These are phyloP conservation scores for Bothriochloa decipiens DNA, from an alignment of 176 grass and related monocot genomes.

Conservation along the genomic window DNA sequence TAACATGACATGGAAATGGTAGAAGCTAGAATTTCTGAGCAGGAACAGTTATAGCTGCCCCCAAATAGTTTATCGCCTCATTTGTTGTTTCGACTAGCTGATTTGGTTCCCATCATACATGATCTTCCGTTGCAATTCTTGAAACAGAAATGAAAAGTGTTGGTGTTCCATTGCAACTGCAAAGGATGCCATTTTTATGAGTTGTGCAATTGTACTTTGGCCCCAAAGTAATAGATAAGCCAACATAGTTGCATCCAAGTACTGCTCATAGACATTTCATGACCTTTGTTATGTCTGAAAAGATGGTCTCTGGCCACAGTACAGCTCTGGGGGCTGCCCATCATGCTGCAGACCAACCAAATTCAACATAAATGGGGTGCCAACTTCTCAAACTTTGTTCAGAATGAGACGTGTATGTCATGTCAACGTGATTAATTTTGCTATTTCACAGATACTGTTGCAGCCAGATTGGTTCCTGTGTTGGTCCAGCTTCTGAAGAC, in stretches of 20 bases:
- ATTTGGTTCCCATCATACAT: background rate
- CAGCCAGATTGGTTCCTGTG: too few species aligned
- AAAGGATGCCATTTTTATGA: background rate
- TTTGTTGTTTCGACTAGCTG: background rate
- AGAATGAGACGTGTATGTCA: background rate
- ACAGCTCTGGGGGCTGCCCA: constrained; percentile 75
- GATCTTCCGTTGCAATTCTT: background rate
- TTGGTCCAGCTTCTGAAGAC: too few species aligned
- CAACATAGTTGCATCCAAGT: background rate
- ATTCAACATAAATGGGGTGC: constrained; percentile 76
- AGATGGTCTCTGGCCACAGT: constrained; percentile 74
- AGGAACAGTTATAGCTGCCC: background rate
- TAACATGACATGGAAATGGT: too few species aligned
- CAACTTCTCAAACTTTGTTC: background rate
- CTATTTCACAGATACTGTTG: too few species aligned
- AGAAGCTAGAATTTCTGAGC: background rate
- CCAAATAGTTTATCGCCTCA: background rate
- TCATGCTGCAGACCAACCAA: constrained; percentile 66
- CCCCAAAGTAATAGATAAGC: too few species aligned
- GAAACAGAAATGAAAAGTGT: background rate
- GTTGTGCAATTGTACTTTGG: too few species aligned
- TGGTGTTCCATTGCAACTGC: background rate
- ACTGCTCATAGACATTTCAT: background rate
- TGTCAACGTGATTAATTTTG: too few species aligned
- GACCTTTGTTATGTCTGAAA: constrained; percentile 3